These are phyloP conservation scores for Hypoxylon sp. DNA, from an alignment of 2,329 filamentous ascomycete genomes.

Conservation along the genomic window DNA sequence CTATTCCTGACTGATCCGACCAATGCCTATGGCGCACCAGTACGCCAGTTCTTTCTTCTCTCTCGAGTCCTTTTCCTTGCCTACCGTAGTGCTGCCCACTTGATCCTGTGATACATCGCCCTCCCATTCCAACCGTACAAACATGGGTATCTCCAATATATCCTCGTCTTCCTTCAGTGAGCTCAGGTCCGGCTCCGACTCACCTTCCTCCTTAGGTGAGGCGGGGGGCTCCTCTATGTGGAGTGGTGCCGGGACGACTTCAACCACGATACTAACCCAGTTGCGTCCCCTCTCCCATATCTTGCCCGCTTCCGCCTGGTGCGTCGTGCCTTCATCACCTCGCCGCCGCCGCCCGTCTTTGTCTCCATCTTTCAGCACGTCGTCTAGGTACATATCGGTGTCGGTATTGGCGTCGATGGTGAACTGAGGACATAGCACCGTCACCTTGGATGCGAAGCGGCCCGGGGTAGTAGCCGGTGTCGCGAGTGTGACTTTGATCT, in stretches of 20 bases:
- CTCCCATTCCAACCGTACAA: slow-evolving; percentile 94
- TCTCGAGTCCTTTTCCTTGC: slow-evolving; percentile 72
- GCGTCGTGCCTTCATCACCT: slow-evolving; percentile 57
- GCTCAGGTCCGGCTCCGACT: slow-evolving; percentile 60
- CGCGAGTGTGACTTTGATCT: slow-evolving; percentile 87
- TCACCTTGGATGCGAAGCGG: slow-evolving; percentile 83
- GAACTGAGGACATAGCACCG: slow-evolving; percentile 93
- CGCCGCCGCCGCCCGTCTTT: slow-evolving; percentile 58
- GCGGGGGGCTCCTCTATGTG: slow-evolving; percentile 57
- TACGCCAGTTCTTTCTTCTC: slow-evolving; percentile 93
- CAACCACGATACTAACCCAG: slow-evolving; percentile 94
- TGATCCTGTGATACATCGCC: slow-evolving; percentile 75
- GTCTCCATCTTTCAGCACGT: slow-evolving; percentile 77
- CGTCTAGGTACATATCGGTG: slow-evolving; percentile 82
- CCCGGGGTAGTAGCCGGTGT: slow-evolving; percentile 86
- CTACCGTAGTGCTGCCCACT: slow-evolving; percentile 68
- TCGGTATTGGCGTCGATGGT: slow-evolving; percentile 95
- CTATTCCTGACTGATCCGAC: slow-evolving; percentile 76
- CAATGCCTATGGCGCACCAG: slow-evolving; percentile 93
- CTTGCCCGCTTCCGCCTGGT: slow-evolving; percentile 87
- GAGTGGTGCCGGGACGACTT: slow-evolving; percentile 80
- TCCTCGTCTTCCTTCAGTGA: slow-evolving; percentile 73
- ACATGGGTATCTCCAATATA: slow-evolving; percentile 89
- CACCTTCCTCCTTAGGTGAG: slow-evolving; percentile 51
- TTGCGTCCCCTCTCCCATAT: slow-evolving; percentile 96